phyloP scores from a whole-genome alignment of 257 asterid species.

The Nicotiana sylvestris region DNA sequence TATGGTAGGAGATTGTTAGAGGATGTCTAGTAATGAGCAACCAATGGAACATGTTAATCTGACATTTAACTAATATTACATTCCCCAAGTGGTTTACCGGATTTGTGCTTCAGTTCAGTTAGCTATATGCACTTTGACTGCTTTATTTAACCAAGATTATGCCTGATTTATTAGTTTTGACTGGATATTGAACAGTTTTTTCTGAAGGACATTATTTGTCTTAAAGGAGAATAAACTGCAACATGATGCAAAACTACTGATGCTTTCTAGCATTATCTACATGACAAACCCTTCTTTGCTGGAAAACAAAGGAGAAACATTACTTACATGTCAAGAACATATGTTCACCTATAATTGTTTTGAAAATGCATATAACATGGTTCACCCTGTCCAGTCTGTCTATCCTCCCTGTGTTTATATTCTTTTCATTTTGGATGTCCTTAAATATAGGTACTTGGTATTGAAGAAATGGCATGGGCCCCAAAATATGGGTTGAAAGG shows the following conservation, averaged over 20 bases:
- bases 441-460: slow-evolving; percentile 67
- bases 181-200: neutral
- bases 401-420: neutral
- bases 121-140: neutral
- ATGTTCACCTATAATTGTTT: too few species aligned
- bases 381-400: too few species aligned
- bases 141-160: neutral
- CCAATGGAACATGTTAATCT: neutral
- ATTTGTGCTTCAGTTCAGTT: neutral
- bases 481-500: slow-evolving; percentile 94
- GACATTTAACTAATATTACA: neutral
- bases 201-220: too few species aligned
- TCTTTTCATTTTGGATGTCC: too few species aligned
- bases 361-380: too few species aligned
- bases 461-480: slow-evolving; percentile 98
- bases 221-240: too few species aligned
- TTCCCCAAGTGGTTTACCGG: neutral
- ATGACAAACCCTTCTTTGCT: too few species aligned
- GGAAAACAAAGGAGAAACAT: too few species aligned
- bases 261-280: too few species aligned
- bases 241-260: too few species aligned
- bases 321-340: too few species aligned
- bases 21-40: slow-evolving; percentile 4
- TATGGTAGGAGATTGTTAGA: neutral
- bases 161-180: neutral